A percentile compares a stretch with the other conserved stretches of the same genome.
Evolutionary conservation across 2,329 filamentous ascomycete species (phyloP).

Genomic region (Scedosporium dehoogii): DNA sequence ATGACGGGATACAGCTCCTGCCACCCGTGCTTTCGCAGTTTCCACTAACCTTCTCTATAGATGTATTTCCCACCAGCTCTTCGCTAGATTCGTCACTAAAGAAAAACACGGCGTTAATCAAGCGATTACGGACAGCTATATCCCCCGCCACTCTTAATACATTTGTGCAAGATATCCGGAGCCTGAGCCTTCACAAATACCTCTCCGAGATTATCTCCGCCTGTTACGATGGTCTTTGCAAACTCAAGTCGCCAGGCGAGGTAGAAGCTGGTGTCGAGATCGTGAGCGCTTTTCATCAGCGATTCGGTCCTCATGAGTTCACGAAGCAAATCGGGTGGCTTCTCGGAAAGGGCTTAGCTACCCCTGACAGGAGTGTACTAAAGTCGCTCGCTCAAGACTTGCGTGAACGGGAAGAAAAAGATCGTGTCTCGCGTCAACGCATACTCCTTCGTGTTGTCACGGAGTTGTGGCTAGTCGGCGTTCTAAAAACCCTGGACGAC

Average conservation of each 20-base stretch:
- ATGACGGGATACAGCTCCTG: conserved; percentile 9
- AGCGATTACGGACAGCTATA: conserved; percentile 83
- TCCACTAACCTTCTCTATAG: conserved; percentile 29
- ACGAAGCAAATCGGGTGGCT: conserved; percentile 89
- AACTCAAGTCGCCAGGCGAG: conserved; percentile 83
- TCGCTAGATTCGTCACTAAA: conserved; percentile 91
- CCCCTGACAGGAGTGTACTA: conserved; percentile 73
- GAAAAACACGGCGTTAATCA: conserved; percentile 98
- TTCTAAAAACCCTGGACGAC: conserved; percentile 70
- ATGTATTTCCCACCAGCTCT: conserved; percentile 65
- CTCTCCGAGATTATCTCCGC: conserved; percentile 94
- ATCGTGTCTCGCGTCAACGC: conserved; percentile 76
- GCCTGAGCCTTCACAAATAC: conserved; percentile 89
- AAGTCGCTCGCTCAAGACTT: conserved; percentile 73
- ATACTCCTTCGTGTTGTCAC: conserved; percentile 82
- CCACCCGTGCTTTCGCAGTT: conserved; percentile 10
- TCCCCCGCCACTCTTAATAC: conserved; percentile 69
- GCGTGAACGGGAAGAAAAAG: conserved; percentile 91
- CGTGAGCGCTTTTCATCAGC: conserved; percentile 88
- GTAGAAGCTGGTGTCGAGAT: conserved; percentile 88
- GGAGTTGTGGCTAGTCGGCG: conserved; percentile 89
- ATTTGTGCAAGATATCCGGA: conserved; percentile 82
- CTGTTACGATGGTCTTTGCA: conserved; percentile 88
- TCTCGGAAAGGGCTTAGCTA: conserved; percentile 80
- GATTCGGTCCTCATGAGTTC: conserved; percentile 84